A percentile compares a stretch with the other conserved stretches of the same genome.
phyloP scores from a whole-genome alignment of 2,329 filamentous ascomycete genomes.

The Botrytis galanthina region DNA sequence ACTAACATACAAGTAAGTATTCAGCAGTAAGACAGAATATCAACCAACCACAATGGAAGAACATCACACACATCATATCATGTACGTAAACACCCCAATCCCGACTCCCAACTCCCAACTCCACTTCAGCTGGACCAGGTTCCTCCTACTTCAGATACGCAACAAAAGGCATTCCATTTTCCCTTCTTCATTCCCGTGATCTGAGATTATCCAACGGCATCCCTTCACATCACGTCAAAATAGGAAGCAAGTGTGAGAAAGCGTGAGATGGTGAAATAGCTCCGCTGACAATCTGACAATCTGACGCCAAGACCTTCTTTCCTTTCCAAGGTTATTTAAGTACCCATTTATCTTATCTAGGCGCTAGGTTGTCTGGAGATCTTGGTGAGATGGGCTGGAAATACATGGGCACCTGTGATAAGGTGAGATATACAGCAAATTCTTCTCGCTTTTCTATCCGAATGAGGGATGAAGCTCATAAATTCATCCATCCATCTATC shows the following conservation, averaged over 20 bases:
- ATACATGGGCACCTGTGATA: no score
- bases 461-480: no score
- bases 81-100: not conserved
- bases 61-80: not conserved
- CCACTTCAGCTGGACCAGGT: not conserved
- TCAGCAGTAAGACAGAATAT: not conserved
- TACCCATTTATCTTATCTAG: no score
- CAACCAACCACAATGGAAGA: not conserved
- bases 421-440: not conserved
- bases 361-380: no score
- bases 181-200: no score
- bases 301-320: no score
- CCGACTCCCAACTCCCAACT: no score
- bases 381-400: not conserved
- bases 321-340: no score
- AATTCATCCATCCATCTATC: no score
- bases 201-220: not conserved
- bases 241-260: rapidly evolving
- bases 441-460: no score
- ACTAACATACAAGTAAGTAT: not conserved
- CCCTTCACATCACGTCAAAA: not conserved
- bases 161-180: not conserved
- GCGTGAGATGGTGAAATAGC: no score
- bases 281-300: no score
- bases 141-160: not conserved